Evolutionary conservation across 495 filamentous ascomycete genomes (phyloP), one percentile per base, ranked within the genome.

Genomic region (Aspergillus baeticus): DNA sequence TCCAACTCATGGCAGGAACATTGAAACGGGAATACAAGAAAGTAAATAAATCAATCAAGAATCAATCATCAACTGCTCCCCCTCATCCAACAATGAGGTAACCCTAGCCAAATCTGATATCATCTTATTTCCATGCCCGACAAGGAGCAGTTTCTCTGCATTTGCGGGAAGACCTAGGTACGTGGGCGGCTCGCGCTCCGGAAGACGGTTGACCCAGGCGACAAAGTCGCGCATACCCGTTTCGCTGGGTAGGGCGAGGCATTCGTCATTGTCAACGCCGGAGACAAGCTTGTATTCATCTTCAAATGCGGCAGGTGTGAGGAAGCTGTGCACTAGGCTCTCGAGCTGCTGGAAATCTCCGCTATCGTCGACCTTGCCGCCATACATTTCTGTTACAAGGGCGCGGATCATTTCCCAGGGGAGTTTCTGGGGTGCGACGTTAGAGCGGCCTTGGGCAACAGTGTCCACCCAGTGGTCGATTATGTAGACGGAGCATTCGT

Each of bases 401-500:
- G 90, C 92, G 55, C 90, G 87, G 57, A 99, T 88, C 85, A 99
- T 93, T 29, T 94, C 89, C 94, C 94, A 99, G 7, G 94, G 95
- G 10, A 99, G 89, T 66, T 96, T 96, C 55, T 85, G 79, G 15
- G 94, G 94, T 6, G 92, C 89, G 49, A 98, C 85, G 69, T 99
- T 99, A 35, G 91, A 91, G 44, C 94, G 87, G 49, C 86, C 89
- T 54, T 84, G 80, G 5, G 92, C 89, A 18, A 90, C 84, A 1
- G 79, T 73, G 59, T 96, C 90, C 54, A 97, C 80, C 94, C 95
- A 99, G 49, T 87, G 87, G 70, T 99, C 95, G 55, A 99, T 94
- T 48, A 99, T 92, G 72, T 88, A 90, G 51, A 90, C 91, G 14
- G 88, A 96, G 76, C 94, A 98, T 77, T 99, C 92, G 69, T 98